Evolutionary conservation across 2,329 filamentous ascomycete species (phyloP).

Genomic region (Xylaria sp.): DNA sequence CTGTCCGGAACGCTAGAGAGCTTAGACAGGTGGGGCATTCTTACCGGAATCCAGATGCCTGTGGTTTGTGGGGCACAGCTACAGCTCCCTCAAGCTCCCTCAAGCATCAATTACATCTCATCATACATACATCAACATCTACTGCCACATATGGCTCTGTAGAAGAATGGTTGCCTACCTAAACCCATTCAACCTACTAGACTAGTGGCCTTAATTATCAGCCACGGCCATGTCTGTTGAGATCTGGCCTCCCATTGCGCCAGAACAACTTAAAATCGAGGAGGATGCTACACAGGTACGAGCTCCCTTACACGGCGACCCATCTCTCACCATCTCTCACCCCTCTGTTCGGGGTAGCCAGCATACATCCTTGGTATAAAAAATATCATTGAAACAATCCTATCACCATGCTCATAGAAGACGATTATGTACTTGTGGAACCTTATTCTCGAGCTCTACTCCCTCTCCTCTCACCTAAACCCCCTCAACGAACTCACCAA

Average conservation of each 20-base stretch:
- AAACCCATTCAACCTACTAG: slow-evolving; percentile 2
- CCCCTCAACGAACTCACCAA: slow-evolving; percentile 9
- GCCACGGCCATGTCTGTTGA: slow-evolving; percentile 63
- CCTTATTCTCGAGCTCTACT: slow-evolving; percentile 13
- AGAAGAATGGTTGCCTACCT: slow-evolving; percentile 43
- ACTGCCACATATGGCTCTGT: neutral
- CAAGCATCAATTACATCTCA: slow-evolving; percentile 20
- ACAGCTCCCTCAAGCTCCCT: neutral
- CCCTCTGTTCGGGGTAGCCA: slow-evolving; percentile 12
- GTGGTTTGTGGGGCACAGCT: neutral
- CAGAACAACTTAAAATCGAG: slow-evolving; percentile 61
- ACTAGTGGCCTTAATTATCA: slow-evolving; percentile 12
- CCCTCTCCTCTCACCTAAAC: slow-evolving; percentile 9
- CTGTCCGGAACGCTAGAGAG: neutral
- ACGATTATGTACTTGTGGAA: slow-evolving; percentile 44
- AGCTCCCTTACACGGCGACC: slow-evolving; percentile 20
- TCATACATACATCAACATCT: slow-evolving; percentile 15
- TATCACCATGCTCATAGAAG: slow-evolving; percentile 47
- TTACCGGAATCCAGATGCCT: slow-evolving; percentile 3
- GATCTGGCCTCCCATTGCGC: slow-evolving; percentile 67
- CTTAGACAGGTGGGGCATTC: slow-evolving; percentile 4
- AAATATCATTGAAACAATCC: neutral
- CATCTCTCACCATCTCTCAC: slow-evolving; percentile 14
- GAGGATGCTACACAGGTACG: slow-evolving; percentile 64
- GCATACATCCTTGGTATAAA: slow-evolving; percentile 4